These are phyloP conservation scores for Pythium periplocum DNA, from an alignment of 352 stramenopile species.

Conservation along the genomic window DNA sequence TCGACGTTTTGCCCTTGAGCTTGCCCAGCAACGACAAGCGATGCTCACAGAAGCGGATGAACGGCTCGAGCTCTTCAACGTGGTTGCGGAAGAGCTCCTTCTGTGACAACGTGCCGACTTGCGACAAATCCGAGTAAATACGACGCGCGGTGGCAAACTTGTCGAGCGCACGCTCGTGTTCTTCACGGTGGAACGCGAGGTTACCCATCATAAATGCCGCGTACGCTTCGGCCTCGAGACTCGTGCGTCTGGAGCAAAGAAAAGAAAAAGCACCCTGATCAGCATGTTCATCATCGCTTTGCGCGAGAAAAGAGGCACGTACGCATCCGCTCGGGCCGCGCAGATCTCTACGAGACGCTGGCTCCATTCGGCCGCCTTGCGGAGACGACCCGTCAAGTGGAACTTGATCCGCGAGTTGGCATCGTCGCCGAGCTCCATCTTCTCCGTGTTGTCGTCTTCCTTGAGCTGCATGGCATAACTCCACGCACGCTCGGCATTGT, in stretches of 20 bases:
- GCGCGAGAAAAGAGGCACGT: slow-evolving; percentile 15
- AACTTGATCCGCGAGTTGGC: slow-evolving; percentile 88
- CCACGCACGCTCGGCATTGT: slow-evolving; percentile 89
- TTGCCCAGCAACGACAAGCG: slow-evolving; percentile 58
- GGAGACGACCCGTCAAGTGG: slow-evolving; percentile 80
- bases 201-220: slow-evolving; percentile 86
- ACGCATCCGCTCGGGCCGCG: slow-evolving; percentile 68
- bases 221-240: slow-evolving; percentile 86
- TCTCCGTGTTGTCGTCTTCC: slow-evolving; percentile 82
- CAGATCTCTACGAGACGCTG: slow-evolving; percentile 76
- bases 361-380: slow-evolving; percentile 87
- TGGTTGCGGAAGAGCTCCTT: slow-evolving; percentile 71
- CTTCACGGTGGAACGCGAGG: slow-evolving; percentile 84
- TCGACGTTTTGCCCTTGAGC: slow-evolving; percentile 26
- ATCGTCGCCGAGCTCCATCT: slow-evolving; percentile 79
- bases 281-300: not conserved
- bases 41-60: slow-evolving; percentile 85
- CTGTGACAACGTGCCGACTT: slow-evolving; percentile 77
- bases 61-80: slow-evolving; percentile 72
- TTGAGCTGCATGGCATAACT: slow-evolving; percentile 90
- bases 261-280: not conserved
- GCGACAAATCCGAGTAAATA: slow-evolving; percentile 81
- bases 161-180: slow-evolving; percentile 76
- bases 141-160: slow-evolving; percentile 73
- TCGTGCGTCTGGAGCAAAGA: slow-evolving; percentile 48